Evolutionary conservation across 2,329 filamentous ascomycete species (phyloP).

Genomic region (Rhexocercosporidium sp.): DNA sequence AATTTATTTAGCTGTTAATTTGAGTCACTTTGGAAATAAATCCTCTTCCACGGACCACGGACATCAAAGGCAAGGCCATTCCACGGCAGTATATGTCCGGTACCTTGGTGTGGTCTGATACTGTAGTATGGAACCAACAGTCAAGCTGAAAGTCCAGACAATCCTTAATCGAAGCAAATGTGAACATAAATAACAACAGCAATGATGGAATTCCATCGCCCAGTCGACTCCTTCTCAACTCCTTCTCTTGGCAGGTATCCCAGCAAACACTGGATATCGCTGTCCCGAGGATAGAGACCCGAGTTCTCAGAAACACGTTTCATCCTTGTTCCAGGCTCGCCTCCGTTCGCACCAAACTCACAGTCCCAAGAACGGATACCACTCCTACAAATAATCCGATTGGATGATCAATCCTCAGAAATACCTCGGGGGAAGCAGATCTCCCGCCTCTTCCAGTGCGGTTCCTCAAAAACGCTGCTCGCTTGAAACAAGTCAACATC

Average conservation of each 20-base stretch:
- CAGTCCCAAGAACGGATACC: background rate
- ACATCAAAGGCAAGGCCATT: too few species aligned
- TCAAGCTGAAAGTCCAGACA: background rate
- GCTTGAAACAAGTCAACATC: background rate
- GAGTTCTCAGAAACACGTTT: background rate
- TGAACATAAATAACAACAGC: background rate
- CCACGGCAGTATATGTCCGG: too few species aligned
- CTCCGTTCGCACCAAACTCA: conserved; percentile 4
- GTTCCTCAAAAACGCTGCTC: background rate
- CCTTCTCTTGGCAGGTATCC: background rate
- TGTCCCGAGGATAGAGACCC: background rate
- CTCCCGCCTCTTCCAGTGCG: background rate
- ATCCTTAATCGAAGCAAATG: background rate
- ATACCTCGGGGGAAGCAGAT: background rate
- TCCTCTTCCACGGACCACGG: too few species aligned
- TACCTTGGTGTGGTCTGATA: too few species aligned
- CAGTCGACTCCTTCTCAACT: background rate
- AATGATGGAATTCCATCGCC: background rate
- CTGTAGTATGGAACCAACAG: too few species aligned
- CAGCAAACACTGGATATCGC: background rate
- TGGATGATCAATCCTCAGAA: background rate
- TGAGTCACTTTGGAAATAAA: too few species aligned
- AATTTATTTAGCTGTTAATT: too few species aligned
- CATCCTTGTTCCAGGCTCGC: background rate
- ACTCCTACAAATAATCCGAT: background rate